Evolutionary conservation across 2,329 filamentous ascomycete species (phyloP).

Genomic region (Cordyceps sp.): DNA sequence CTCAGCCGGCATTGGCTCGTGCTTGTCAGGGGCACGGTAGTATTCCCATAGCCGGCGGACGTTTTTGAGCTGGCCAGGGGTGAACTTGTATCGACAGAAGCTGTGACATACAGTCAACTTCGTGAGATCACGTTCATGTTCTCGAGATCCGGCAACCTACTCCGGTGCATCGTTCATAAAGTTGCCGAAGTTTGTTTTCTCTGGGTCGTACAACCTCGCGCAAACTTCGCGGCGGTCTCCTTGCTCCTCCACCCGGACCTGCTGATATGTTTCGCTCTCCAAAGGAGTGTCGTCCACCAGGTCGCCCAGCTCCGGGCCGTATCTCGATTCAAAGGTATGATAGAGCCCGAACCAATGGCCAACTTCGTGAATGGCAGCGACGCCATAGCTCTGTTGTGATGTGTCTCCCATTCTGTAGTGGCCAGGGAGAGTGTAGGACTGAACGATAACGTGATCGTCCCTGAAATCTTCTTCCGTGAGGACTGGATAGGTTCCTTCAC

Average conservation of each 20-base stretch:
- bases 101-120: no score
- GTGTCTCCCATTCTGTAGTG: no score
- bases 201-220: background rate
- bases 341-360: background rate
- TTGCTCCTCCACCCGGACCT: background rate
- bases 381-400: background rate
- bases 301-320: background rate
- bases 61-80: no score
- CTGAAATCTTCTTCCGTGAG: no score
- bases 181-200: background rate
- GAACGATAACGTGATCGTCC: background rate
- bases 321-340: background rate
- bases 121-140: no score
- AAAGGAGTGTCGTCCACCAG: background rate
- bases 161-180: background rate
- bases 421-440: background rate
- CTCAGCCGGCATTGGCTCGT: no score
- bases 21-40: no score
- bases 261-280: background rate
- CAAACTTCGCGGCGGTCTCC: background rate
- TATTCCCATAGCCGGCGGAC: no score
- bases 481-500: no score
- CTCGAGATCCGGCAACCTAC: no score
- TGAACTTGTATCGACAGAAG: no score
- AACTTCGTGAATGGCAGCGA: background rate